Evolutionary conservation across 176 grass and related monocot genomes (phyloP), one percentile per base, ranked within the genome.

Genomic region (Zea luxurians): DNA sequence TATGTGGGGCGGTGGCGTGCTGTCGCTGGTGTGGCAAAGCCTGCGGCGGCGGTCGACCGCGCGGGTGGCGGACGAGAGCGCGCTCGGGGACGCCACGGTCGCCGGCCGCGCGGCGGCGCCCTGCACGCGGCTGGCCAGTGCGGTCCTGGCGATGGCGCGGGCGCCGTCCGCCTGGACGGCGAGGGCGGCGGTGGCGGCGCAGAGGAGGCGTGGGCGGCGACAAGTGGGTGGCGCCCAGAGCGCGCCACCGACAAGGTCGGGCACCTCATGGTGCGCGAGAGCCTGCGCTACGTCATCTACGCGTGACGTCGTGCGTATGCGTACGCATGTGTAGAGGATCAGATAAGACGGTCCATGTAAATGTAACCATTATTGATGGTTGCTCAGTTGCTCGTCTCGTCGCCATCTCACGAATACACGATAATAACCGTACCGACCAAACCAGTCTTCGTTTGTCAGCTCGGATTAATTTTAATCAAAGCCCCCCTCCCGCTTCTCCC

Each of bases 11-110:
- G n/a, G n/a, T n/a, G 63, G 72, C 53, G 52, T 83, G 43, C 15
- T 69, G 81, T 76, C 81, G 9, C 42, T 77, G 1, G 73, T 83
- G 63, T 63, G 72, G 55, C 68, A 72, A 9, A 57, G 79, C 17
- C 63, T 68, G 38, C 13, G 15, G 57, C n/a, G 74, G n/a, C 68
- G 68, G 68, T 20, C 53, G 57, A 53, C 18, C 13, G 62, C 71
- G 52, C 77, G 78, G 60, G 84, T 81, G 84, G 71, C 12, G 52
- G 78, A 86, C 71, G 84, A 86, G 77, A 63, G 84, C 84, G 70
- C 69, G 38, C 38, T 48, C 83, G 68, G 27, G 20, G 38, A 45
- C 4, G 80, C 6, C 27, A 15, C 38, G 10, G n/a, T 4, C 6
- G 68, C 10, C 17, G n/a, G n/a, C n/a, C n/a, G n/a, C n/a, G n/a